Conservation (phyloP, 208 protist species). For the Leptomonas pyrrhocoris region DNA sequence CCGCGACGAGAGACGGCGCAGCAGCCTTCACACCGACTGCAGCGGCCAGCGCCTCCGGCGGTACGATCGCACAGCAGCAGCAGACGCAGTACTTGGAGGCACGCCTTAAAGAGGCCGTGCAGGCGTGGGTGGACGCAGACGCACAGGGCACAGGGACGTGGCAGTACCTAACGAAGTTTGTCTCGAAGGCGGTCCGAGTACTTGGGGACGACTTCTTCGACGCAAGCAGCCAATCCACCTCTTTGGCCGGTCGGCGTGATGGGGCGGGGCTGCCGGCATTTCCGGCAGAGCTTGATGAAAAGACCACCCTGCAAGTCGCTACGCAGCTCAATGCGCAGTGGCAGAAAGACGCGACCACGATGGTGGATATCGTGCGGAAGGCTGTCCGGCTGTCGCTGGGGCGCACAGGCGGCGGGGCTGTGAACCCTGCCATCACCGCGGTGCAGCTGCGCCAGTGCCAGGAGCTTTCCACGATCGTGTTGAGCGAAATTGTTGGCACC, state of each 20-base stretch:
- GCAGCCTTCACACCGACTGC: constrained; percentile 1
- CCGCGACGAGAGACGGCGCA: neutral
- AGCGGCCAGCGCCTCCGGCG: neutral
- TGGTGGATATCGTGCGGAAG: constrained; percentile 24
- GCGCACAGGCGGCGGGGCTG: constrained; percentile 1
- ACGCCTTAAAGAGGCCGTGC: constrained; percentile 35
- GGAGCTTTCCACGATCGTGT: constrained; percentile 29
- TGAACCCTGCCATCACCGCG: neutral
- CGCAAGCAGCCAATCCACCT: neutral
- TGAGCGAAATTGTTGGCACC: constrained; percentile 29
- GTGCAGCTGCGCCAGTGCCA: constrained; percentile 26
- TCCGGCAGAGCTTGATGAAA: constrained; percentile 31
- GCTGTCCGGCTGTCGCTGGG: constrained; percentile 26
- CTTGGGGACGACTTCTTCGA: constrained; percentile 57
- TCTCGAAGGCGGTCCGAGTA: constrained; percentile 27
- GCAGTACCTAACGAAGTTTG: constrained; percentile 38
- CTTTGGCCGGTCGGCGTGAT: neutral
- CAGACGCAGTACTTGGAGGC: constrained; percentile 38
- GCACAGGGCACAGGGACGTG: constrained; percentile 27
- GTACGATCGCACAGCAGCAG: neutral
- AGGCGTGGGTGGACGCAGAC: constrained; percentile 46
- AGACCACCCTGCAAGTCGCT: constrained; percentile 31
- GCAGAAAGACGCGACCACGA: constrained; percentile 27
- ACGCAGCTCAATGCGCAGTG: constrained; percentile 47
- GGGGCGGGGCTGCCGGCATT: constrained; percentile 1